Evolutionary conservation across 2,329 filamentous ascomycete genomes (phyloP).

Genomic region (Beauveria pseudobassiana): DNA sequence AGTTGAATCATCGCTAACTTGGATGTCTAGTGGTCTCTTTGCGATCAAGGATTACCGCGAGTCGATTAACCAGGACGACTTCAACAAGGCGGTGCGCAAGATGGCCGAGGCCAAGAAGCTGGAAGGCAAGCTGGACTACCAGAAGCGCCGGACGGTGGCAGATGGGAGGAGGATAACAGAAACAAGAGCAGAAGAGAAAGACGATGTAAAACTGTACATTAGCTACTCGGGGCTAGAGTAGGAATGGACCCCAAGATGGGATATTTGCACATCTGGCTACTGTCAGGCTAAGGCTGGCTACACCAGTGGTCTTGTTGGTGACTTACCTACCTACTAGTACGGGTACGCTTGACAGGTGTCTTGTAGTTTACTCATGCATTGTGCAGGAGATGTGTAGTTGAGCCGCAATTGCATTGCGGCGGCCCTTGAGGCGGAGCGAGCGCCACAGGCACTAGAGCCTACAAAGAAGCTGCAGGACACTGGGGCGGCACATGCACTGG

Average conservation of each 20-base stretch:
- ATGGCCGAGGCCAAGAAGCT: slow-evolving; percentile 96
- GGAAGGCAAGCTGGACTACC: slow-evolving; percentile 95
- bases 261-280: background rate
- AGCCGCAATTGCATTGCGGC: background rate
- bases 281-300: background rate
- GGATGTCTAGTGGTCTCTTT: slow-evolving; percentile 65
- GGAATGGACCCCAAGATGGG: background rate
- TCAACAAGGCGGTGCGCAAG: slow-evolving; percentile 98
- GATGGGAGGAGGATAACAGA: background rate
- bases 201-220: slow-evolving; percentile 7
- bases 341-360: background rate
- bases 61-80: slow-evolving; percentile 94
- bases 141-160: slow-evolving; percentile 55
- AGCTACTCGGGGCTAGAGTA: slow-evolving; percentile 3
- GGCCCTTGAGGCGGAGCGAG: background rate
- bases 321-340: too few relatives aligned
- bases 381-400: background rate
- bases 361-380: background rate
- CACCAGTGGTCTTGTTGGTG: background rate
- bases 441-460: background rate
- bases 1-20: background rate
- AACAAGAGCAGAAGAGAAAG: background rate
- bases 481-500: background rate
- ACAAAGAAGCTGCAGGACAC: background rate
- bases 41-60: slow-evolving; percentile 98